phyloP scores from a whole-genome alignment of 257 asterid genomes.

The Salvia hispanica region DNA sequence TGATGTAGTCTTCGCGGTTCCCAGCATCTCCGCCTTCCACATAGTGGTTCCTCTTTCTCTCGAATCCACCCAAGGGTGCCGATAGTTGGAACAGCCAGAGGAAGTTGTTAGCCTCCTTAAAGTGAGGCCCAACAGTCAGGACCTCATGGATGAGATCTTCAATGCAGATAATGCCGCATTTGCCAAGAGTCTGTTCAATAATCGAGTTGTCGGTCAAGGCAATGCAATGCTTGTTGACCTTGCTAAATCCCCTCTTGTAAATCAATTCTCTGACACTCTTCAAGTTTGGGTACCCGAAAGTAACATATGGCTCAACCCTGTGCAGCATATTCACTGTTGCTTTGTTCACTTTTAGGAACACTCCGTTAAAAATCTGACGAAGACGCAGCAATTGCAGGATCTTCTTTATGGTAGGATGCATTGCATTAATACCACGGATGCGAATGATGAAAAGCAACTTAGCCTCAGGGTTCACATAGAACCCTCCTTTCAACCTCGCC shows the following conservation, averaged over 20 bases:
- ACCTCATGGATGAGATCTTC: slow-evolving; percentile 34
- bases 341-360: slow-evolving; percentile 60
- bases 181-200: slow-evolving; percentile 42
- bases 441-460: slow-evolving; percentile 56
- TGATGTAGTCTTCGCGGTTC: slow-evolving; percentile 54
- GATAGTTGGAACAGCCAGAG: slow-evolving; percentile 68
- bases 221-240: slow-evolving; percentile 54
- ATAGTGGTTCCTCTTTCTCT: slow-evolving; percentile 67
- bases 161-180: slow-evolving; percentile 50
- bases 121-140: slow-evolving; percentile 65
- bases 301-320: slow-evolving; percentile 60
- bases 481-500: slow-evolving; percentile 52
- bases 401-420: slow-evolving; percentile 33
- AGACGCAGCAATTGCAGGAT: slow-evolving; percentile 45
- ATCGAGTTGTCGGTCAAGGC: slow-evolving; percentile 49
- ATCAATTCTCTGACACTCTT: slow-evolving; percentile 57
- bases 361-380: slow-evolving; percentile 69
- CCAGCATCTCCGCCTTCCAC: slow-evolving; percentile 76
- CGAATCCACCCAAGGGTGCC: slow-evolving; percentile 68
- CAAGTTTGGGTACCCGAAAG: slow-evolving; percentile 56
- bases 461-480: slow-evolving; percentile 37
- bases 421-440: slow-evolving; percentile 54
- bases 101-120: slow-evolving; percentile 67
- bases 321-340: slow-evolving; percentile 38
- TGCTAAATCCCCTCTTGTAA: slow-evolving; percentile 59